A percentile compares a stretch with the other conserved stretches of the same genome.
Evolutionary conservation across 306 rosid species (phyloP).

Genomic region (Begonia fuchsioides): DNA sequence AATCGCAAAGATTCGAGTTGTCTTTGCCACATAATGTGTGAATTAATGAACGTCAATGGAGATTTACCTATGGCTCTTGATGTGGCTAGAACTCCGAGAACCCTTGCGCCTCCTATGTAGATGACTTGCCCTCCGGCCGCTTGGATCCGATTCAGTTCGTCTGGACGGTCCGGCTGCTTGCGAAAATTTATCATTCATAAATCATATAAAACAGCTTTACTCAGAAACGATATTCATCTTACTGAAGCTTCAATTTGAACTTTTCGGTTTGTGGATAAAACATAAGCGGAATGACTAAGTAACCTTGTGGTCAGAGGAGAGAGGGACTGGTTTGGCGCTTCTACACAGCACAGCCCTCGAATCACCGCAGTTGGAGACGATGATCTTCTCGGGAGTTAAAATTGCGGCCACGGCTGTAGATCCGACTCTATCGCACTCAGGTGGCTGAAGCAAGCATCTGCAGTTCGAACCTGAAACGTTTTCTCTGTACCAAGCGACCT

Average conservation of each 20-base stretch:
- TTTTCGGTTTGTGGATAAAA: neutral
- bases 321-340: conserved; percentile 40
- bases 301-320: conserved; percentile 58
- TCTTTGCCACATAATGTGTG: too few species aligned
- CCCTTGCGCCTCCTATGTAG: conserved; percentile 52
- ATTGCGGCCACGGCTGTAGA: conserved; percentile 42
- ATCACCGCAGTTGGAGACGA: conserved; percentile 55
- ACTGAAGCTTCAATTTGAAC: neutral
- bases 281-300: neutral
- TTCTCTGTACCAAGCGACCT: conserved; percentile 16
- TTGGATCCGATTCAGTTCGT: conserved; percentile 39
- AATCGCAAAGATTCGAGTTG: too few species aligned
- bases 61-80: conserved; percentile 52
- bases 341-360: conserved; percentile 57
- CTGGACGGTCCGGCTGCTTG: conserved; percentile 61
- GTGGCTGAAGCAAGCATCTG: conserved; percentile 39
- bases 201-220: neutral
- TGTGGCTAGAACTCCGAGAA: conserved; percentile 56
- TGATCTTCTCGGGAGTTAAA: conserved; percentile 31
- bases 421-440: conserved; percentile 54
- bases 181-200: neutral
- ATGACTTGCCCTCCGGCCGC: conserved; percentile 52
- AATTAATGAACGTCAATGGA: too few species aligned
- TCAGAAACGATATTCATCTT: neutral
- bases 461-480: conserved; percentile 18